These are phyloP conservation scores for Tolypocladium tundrense DNA, from an alignment of 2,329 filamentous ascomycete genomes.

Conservation along the genomic window DNA sequence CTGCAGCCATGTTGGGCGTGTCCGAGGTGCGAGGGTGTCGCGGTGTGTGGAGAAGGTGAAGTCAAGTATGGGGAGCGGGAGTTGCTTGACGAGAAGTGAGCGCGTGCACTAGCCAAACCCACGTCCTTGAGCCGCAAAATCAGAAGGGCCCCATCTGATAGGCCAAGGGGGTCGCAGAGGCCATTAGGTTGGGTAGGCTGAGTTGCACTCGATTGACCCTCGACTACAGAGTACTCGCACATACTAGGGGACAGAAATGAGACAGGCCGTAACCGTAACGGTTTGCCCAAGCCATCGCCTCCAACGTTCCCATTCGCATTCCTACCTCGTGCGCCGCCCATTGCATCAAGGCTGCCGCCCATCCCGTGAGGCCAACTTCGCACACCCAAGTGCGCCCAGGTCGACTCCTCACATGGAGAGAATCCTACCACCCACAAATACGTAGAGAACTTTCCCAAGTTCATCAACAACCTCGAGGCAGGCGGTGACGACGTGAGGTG, in stretches of 20 bases:
- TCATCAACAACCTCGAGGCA: neutral
- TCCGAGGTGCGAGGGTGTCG: constrained; percentile 10
- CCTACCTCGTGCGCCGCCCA: neutral
- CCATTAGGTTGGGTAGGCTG: neutral
- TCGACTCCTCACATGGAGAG: neutral
- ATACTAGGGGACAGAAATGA: neutral
- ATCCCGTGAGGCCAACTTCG: neutral
- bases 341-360: neutral
- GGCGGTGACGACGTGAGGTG: too few species aligned
- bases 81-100: constrained; percentile 18
- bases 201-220: neutral
- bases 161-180: constrained; percentile 9
- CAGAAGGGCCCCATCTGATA: constrained; percentile 19
- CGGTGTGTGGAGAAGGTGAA: constrained; percentile 18
- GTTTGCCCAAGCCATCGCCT: neutral
- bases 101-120: constrained; percentile 20
- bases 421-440: neutral
- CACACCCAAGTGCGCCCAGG: neutral
- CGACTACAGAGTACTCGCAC: neutral
- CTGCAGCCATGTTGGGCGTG: constrained; percentile 40
- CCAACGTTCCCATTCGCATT: neutral
- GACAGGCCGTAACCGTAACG: neutral
- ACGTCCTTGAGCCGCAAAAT: constrained; percentile 20
- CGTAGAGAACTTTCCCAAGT: neutral
- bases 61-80: constrained; percentile 20